phyloP scores from a whole-genome alignment of 768 basidiomycete genomes.

The Lepiota brunneoincarnata region DNA sequence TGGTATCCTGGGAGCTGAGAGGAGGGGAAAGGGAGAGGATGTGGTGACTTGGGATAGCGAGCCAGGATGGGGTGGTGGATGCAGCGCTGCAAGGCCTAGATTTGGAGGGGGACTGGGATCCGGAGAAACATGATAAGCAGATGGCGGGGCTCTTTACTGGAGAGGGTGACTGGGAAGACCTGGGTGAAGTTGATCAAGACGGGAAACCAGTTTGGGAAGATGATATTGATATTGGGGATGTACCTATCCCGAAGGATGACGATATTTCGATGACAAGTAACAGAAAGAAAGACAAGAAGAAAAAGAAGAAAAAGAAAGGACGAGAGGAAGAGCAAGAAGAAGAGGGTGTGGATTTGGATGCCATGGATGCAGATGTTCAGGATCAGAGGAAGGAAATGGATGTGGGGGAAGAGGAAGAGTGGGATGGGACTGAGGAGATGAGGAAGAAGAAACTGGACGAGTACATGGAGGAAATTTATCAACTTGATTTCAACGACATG shows the following conservation, averaged over 20 bases:
- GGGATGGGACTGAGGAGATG: slow-evolving; percentile 91
- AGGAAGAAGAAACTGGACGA: slow-evolving; percentile 78
- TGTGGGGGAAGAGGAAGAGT: slow-evolving; percentile 45
- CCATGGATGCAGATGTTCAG: slow-evolving; percentile 44
- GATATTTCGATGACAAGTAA: slow-evolving; percentile 17
- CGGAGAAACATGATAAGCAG: slow-evolving; percentile 76
- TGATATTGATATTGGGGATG: slow-evolving; percentile 80
- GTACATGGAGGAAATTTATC: slow-evolving; percentile 90
- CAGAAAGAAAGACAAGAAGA: slow-evolving; percentile 23
- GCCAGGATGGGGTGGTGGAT: slow-evolving; percentile 29
- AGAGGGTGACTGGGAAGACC: slow-evolving; percentile 30
- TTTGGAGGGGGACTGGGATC: slow-evolving; percentile 93
- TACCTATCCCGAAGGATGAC: slow-evolving; percentile 34
- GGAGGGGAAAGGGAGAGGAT: slow-evolving; percentile 23
- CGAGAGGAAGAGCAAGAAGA: slow-evolving; percentile 41
- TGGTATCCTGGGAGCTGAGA: slow-evolving; percentile 47
- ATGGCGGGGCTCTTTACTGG: slow-evolving; percentile 70
- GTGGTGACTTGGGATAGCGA: slow-evolving; percentile 25
- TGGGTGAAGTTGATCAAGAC: slow-evolving; percentile 32
- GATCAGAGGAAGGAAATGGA: slow-evolving; percentile 10
- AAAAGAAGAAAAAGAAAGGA: slow-evolving; percentile 57
- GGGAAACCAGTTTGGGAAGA: slow-evolving; percentile 90
- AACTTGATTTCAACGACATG: slow-evolving; percentile 93
- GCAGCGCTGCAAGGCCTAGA: slow-evolving; percentile 69
- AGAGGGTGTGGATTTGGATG: slow-evolving; percentile 59